Conservation (phyloP, 1,284 basidiomycete genomes). For the Puccinia polysora region DNA sequence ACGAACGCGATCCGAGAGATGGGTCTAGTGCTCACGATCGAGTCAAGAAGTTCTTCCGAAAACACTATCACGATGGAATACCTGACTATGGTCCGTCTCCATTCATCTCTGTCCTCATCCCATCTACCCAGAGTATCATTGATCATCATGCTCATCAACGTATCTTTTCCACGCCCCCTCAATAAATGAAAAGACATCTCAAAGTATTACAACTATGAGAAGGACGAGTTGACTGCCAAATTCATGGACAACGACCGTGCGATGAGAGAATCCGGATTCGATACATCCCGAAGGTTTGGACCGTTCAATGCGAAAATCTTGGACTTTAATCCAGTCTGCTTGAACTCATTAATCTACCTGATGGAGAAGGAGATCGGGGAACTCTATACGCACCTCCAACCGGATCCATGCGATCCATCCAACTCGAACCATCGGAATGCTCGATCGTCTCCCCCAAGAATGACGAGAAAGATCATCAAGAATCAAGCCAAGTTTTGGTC, state of each 20-base stretch:
- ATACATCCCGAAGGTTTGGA: conserved; percentile 31
- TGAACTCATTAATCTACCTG: conserved; percentile 28
- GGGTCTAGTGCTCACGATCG: conserved; percentile 25
- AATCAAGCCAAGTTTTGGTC: neutral
- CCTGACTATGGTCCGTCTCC: conserved; percentile 22
- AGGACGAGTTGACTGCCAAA: conserved; percentile 15
- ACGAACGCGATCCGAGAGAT: conserved; percentile 27
- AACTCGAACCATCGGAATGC: too few species aligned
- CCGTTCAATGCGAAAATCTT: conserved; percentile 37
- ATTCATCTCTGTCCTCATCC: neutral
- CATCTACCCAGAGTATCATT: neutral
- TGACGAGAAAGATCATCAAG: neutral
- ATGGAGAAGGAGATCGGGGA: conserved; percentile 34
- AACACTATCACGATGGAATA: conserved; percentile 16
- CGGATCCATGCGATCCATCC: neutral
- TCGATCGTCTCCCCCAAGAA: neutral
- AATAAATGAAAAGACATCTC: conserved; percentile 21
- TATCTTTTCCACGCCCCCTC: neutral
- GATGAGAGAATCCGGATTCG: conserved; percentile 38
- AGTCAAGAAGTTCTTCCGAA: conserved; percentile 16
- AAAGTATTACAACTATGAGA: conserved; percentile 30
- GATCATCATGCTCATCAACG: neutral
- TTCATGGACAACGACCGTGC: conserved; percentile 42
- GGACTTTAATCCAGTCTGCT: conserved; percentile 38
- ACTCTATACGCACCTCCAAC: conserved; percentile 9